Evolutionary conservation across 1,139 yeast genomes (phyloP).

Genomic region (Scheffersomyces segobiensis): DNA sequence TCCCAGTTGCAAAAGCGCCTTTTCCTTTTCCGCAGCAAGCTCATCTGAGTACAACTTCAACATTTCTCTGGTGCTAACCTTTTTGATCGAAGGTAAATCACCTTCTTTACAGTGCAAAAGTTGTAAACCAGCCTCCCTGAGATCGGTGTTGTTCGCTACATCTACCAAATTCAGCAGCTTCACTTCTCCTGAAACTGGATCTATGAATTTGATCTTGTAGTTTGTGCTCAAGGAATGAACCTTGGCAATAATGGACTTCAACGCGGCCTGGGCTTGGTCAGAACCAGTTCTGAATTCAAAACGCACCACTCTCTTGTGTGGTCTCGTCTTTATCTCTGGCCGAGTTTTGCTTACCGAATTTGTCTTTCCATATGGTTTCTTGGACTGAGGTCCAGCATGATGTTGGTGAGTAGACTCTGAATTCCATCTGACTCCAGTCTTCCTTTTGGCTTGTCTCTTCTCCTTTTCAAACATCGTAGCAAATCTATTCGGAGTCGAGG

Average conservation of each 20-base stretch:
- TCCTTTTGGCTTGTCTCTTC: background rate
- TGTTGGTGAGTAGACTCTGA: background rate
- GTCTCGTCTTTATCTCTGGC: slow-evolving; percentile 6
- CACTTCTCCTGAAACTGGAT: slow-evolving; percentile 20
- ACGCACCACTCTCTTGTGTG: slow-evolving; percentile 9
- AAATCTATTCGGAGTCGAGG: slow-evolving; percentile 2
- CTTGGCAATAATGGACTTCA: slow-evolving; percentile 29
- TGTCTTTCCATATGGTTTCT: background rate
- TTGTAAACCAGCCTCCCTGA: slow-evolving; percentile 29
- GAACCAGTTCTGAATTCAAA: slow-evolving; percentile 22
- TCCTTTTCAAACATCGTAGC: slow-evolving; percentile 9
- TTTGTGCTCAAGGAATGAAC: slow-evolving; percentile 22
- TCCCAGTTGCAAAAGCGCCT: slow-evolving; percentile 35
- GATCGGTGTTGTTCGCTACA: slow-evolving; percentile 31
- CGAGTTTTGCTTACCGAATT: slow-evolving; percentile 1
- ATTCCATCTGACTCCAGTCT: background rate
- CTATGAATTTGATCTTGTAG: slow-evolving; percentile 29
- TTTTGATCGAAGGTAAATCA: slow-evolving; percentile 30
- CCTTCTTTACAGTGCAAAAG: slow-evolving; percentile 23
- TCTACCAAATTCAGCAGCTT: slow-evolving; percentile 25
- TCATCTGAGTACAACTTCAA: slow-evolving; percentile 30
- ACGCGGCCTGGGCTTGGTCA: slow-evolving; percentile 28
- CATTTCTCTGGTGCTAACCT: slow-evolving; percentile 33
- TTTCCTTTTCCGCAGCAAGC: slow-evolving; percentile 33
- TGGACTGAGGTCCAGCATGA: background rate